Percentiles rank a stretch among this genome's conserved stretches.
These are phyloP conservation scores for Parasitella parasitica DNA, from an alignment of 371 early-diverging fungal genomes.

Conservation along the genomic window DNA sequence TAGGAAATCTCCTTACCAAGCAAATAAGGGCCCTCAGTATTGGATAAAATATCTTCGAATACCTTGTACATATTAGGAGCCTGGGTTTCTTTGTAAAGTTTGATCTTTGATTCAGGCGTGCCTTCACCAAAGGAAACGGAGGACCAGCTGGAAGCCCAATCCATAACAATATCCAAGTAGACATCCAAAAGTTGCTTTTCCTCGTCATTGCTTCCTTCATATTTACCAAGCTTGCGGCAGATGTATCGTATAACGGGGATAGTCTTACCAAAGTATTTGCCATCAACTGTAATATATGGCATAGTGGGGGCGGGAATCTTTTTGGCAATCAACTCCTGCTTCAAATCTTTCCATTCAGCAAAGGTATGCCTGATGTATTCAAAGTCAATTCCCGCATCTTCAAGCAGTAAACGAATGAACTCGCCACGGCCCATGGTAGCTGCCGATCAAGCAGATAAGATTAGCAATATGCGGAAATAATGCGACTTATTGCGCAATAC, in stretches of 20 bases:
- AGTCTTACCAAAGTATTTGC: slow-evolving; percentile 24
- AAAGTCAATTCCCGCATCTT: slow-evolving; percentile 31
- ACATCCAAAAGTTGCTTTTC: slow-evolving; percentile 24
- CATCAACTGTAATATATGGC: slow-evolving; percentile 27
- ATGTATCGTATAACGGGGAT: slow-evolving; percentile 25
- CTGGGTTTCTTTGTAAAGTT: background rate
- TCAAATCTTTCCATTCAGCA: slow-evolving; percentile 18
- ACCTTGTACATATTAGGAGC: background rate
- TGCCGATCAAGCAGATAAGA: background rate
- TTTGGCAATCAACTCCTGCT: slow-evolving; percentile 9
- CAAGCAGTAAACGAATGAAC: slow-evolving; percentile 23
- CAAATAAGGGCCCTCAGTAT: slow-evolving; percentile 23
- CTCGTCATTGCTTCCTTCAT: slow-evolving; percentile 24
- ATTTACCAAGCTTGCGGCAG: slow-evolving; percentile 26
- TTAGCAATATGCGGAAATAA: background rate
- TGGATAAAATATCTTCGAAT: slow-evolving; percentile 7
- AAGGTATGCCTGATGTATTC: slow-evolving; percentile 18
- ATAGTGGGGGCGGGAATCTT: slow-evolving; percentile 13
- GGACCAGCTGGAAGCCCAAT: slow-evolving; percentile 9
- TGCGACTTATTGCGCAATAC: background rate
- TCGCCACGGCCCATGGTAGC: slow-evolving; percentile 30
- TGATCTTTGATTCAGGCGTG: background rate
- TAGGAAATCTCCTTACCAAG: slow-evolving; percentile 30
- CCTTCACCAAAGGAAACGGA: background rate
- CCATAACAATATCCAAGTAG: slow-evolving; percentile 11